A percentile compares a stretch with the other conserved stretches of the same genome.
Evolutionary conservation across 345 rosid genomes (phyloP).

Genomic region (Citrus trifoliata): DNA sequence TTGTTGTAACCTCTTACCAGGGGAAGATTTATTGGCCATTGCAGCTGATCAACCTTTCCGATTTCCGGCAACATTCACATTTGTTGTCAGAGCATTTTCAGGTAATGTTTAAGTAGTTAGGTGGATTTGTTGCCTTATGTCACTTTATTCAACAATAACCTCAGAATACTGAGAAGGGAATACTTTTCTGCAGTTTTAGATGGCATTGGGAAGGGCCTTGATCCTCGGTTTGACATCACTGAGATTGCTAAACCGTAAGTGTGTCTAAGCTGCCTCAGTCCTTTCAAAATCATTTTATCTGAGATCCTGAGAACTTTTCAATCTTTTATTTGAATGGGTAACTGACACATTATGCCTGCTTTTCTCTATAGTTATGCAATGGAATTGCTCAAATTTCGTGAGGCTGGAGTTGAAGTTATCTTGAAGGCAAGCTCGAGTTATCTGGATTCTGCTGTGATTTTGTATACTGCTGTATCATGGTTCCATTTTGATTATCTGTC

Average conservation of each 20-base stretch:
- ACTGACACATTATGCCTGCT: conserved; percentile 22
- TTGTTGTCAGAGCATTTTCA: conserved; percentile 98
- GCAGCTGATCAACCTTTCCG: conserved; percentile 99
- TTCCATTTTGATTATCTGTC: conserved; percentile 4
- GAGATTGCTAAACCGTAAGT: conserved; percentile 98
- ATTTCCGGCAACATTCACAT: conserved; percentile 97
- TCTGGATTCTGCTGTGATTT: conserved; percentile 11
- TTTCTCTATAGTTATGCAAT: conserved; percentile 72
- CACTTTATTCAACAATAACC: conserved; percentile 14
- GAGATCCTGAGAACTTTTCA: not conserved
- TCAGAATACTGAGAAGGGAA: not conserved
- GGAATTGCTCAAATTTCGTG: conserved; percentile 83
- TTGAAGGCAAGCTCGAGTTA: conserved; percentile 55
- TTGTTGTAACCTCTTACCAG: conserved; percentile 42
- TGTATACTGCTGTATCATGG: not conserved
- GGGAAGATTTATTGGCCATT: conserved; percentile 93
- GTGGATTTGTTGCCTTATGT: conserved; percentile 1
- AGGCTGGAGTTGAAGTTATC: conserved; percentile 94
- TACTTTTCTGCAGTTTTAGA: conserved; percentile 64
- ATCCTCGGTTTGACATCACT: conserved; percentile 93
- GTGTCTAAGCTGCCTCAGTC: conserved; percentile 7
- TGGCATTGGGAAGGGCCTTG: conserved; percentile 99
- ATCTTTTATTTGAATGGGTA: not conserved
- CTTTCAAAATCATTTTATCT: not conserved
- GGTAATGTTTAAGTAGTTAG: conserved; percentile 35